A percentile compares a stretch with the other conserved stretches of the same genome.
phyloP scores from a whole-genome alignment of 176 grass and related monocot species.

The Puccinellia tenuiflora region DNA sequence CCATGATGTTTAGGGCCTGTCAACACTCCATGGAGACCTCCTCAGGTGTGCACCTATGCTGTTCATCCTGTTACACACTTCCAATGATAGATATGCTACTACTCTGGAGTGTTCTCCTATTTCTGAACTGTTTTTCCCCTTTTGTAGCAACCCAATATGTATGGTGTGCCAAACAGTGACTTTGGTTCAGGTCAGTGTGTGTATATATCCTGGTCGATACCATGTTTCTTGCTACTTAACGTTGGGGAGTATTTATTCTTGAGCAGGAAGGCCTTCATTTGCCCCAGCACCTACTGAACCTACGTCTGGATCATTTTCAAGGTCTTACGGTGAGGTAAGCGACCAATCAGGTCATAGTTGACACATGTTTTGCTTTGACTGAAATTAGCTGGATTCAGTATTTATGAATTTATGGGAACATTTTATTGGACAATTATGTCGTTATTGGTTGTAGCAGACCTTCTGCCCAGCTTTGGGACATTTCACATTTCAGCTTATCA shows the following conservation, averaged over 20 bases:
- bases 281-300: conserved; percentile 36
- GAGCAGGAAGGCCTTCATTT: conserved; percentile 55
- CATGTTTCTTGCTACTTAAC: background rate
- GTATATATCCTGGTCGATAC: background rate
- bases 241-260: background rate
- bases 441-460: background rate
- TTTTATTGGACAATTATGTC: background rate
- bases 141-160: conserved; percentile 47
- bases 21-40: conserved; percentile 60
- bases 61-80: background rate
- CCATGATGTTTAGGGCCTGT: conserved; percentile 39
- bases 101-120: background rate
- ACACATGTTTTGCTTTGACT: background rate
- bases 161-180: conserved; percentile 33
- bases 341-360: background rate
- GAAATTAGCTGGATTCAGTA: conserved; percentile 1
- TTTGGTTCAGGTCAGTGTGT: conserved; percentile 43
- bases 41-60: conserved; percentile 55
- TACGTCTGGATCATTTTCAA: conserved; percentile 35
- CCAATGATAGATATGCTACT: background rate
- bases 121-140: conserved; percentile 12
- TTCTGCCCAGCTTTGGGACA: background rate
- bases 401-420: no score
- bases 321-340: conserved; percentile 54
- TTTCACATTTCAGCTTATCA: background rate